Evolutionary conservation across 2,329 filamentous ascomycete genomes (phyloP).

Genomic region (Xylariaceae sp.): DNA sequence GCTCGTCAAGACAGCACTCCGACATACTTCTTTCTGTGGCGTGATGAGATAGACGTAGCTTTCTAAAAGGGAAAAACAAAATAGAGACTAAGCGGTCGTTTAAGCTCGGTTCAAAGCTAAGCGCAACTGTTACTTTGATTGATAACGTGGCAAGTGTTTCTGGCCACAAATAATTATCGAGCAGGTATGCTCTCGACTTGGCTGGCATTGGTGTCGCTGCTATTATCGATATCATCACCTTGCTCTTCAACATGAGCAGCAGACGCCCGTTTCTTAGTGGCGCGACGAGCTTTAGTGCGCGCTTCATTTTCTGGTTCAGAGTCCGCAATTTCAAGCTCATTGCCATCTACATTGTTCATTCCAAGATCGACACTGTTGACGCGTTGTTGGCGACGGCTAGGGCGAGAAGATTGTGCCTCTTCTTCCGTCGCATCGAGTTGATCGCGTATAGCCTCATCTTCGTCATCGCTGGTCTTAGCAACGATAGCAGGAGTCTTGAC

Average conservation of each 20-base stretch:
- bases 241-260: slow-evolving; percentile 1
- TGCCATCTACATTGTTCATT: slow-evolving; percentile 5
- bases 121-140: too few relatives aligned
- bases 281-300: not conserved
- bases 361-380: slow-evolving; percentile 20
- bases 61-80: too few relatives aligned
- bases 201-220: slow-evolving; percentile 32
- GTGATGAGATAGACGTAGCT: too few relatives aligned
- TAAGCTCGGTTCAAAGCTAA: too few relatives aligned
- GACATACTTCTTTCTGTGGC: too few relatives aligned
- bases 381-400: slow-evolving; percentile 2
- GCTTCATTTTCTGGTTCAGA: slow-evolving; percentile 18
- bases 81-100: too few relatives aligned
- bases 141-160: too few relatives aligned
- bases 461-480: slow-evolving; percentile 23
- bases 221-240: slow-evolving; percentile 16
- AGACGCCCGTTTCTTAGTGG: too few relatives aligned
- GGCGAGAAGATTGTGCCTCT: not conserved
- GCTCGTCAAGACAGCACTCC: too few relatives aligned
- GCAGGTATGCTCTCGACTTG: slow-evolving; percentile 30
- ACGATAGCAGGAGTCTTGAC: slow-evolving; percentile 18
- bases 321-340: slow-evolving; percentile 18
- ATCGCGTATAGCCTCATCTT: slow-evolving; percentile 13
- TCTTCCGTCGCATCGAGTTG: slow-evolving; percentile 10
- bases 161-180: slow-evolving; percentile 13